Evolutionary conservation across 1,284 basidiomycete genomes (phyloP), one percentile per base, ranked within the genome.

Genomic region (Uromyces viciae-fabae): DNA sequence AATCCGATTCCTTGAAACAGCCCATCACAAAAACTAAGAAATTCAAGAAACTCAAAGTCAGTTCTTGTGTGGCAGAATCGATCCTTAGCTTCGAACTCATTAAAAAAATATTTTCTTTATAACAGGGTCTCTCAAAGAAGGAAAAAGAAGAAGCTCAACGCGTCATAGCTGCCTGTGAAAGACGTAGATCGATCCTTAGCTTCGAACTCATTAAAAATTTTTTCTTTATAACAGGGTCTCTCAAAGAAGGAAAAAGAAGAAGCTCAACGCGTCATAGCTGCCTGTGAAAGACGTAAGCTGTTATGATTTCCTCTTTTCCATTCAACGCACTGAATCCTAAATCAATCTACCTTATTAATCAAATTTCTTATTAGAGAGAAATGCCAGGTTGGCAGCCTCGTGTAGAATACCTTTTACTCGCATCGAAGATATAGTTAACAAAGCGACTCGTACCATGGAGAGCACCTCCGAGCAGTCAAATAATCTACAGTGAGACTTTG

Each of bases 81-180:
- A 19, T 5, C n/a, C 17, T 22, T 0, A 25, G 46, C 64, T 42
- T 31, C 38, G 46, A 42, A 22, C 15, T 36, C 42, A 22, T n/a
- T 25, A 68, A 33, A 8, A 11, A 17, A 33, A 22, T 66, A 46
- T 36, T 42, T 33, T 66, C 36, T 66, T 25, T 19, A 9, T 25
- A 7, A 25, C 66, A 80, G 77, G 58, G 40, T 52, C 68, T 80
- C 3, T 60, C 33, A n/a, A 80, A 80, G 43, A 69, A 71, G 40
- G 77, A 71, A 9, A 80, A 52, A 36, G 77, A 80, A 80, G 52
- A 71, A 40, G 64, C 68, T n/a, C 36, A 80, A 25, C 77, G 77
- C 9, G 31, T 49, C 17, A 56, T 80, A 3, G 77, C 77, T 14
- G 22, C 49, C 22, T 52, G 54, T 22, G 54, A 75, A 75, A 75